Percentiles rank a stretch among this genome's conserved stretches.
These are phyloP conservation scores for Shiraia bambusicola DNA, from an alignment of 2,329 filamentous ascomycete species.

Conservation along the genomic window DNA sequence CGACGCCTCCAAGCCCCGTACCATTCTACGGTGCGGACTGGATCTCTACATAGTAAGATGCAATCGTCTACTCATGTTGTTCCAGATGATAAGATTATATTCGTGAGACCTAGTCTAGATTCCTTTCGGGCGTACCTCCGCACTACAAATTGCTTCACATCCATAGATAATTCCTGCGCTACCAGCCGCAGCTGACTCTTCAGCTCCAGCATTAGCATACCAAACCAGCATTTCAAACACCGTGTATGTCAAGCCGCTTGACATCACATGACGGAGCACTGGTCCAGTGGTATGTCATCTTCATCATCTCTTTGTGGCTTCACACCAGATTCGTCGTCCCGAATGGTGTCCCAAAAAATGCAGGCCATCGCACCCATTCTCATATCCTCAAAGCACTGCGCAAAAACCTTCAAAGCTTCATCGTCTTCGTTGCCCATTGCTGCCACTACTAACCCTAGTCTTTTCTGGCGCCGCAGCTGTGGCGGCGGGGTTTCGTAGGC, in stretches of 20 bases:
- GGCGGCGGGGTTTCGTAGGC: slow-evolving; percentile 11
- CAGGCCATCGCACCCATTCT: slow-evolving; percentile 10
- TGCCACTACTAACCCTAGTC: slow-evolving; percentile 7
- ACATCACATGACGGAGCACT: slow-evolving; percentile 15
- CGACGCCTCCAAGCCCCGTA: too few relatives aligned
- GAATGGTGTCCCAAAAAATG: slow-evolving; percentile 15
- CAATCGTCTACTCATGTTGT: too few relatives aligned
- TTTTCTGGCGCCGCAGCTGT: slow-evolving; percentile 10
- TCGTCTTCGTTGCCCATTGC: slow-evolving; percentile 14
- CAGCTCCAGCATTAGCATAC: too few relatives aligned
- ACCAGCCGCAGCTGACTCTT: too few relatives aligned
- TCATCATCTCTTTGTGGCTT: slow-evolving; percentile 3
- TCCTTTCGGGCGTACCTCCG: too few relatives aligned
- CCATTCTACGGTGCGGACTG: too few relatives aligned
- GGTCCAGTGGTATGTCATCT: slow-evolving; percentile 7
- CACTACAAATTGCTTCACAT: too few relatives aligned
- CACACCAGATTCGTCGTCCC: slow-evolving; percentile 8
- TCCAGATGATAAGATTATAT: too few relatives aligned
- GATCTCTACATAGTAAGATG: too few relatives aligned
- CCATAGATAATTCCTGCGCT: too few relatives aligned
- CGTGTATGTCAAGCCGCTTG: not conserved
- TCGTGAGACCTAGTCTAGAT: too few relatives aligned
- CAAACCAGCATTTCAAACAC: too few relatives aligned
- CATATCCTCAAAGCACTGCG: slow-evolving; percentile 9
- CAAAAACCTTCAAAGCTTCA: slow-evolving; percentile 11